phyloP scores from a whole-genome alignment of 306 rosid species.

The Pyrus betulifolia region DNA sequence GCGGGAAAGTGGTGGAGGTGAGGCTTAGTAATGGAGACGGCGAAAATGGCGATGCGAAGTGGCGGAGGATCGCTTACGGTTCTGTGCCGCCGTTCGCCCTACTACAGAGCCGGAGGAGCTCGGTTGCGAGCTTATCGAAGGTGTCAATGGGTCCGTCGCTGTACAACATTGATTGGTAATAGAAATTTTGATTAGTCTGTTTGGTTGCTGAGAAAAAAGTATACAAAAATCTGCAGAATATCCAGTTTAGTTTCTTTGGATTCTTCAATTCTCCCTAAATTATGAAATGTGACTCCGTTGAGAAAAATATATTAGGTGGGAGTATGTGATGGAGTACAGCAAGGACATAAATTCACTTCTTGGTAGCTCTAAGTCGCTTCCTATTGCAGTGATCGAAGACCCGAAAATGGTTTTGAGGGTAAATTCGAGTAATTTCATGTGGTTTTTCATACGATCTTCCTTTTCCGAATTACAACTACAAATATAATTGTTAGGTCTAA shows the following conservation, averaged over 20 bases:
- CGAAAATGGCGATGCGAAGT: slow-evolving; percentile 44
- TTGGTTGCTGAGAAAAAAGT: neutral
- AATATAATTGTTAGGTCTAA: slow-evolving; percentile 2
- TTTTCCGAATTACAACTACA: neutral
- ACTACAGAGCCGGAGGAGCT: slow-evolving; percentile 71
- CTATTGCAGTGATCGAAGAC: slow-evolving; percentile 54
- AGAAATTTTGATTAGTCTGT: neutral
- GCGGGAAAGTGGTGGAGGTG: slow-evolving; percentile 70
- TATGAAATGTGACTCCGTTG: neutral
- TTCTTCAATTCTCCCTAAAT: neutral
- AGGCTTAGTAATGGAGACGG: slow-evolving; percentile 52
- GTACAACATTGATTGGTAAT: slow-evolving; percentile 69
- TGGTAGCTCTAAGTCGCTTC: slow-evolving; percentile 36
- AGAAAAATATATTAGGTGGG: slow-evolving; percentile 54
- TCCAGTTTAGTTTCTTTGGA: neutral
- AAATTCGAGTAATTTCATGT: slow-evolving; percentile 3
- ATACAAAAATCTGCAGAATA: neutral
- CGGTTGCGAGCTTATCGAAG: slow-evolving; percentile 43
- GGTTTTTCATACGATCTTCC: neutral
- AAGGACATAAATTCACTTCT: slow-evolving; percentile 68
- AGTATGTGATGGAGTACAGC: slow-evolving; percentile 79
- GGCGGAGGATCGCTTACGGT: slow-evolving; percentile 73
- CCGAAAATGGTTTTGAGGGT: slow-evolving; percentile 51
- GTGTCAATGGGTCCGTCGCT: slow-evolving; percentile 36
- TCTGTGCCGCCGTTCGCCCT: slow-evolving; percentile 80